phyloP scores from a whole-genome alignment of 1,284 basidiomycete species.

The Irpex sp. region DNA sequence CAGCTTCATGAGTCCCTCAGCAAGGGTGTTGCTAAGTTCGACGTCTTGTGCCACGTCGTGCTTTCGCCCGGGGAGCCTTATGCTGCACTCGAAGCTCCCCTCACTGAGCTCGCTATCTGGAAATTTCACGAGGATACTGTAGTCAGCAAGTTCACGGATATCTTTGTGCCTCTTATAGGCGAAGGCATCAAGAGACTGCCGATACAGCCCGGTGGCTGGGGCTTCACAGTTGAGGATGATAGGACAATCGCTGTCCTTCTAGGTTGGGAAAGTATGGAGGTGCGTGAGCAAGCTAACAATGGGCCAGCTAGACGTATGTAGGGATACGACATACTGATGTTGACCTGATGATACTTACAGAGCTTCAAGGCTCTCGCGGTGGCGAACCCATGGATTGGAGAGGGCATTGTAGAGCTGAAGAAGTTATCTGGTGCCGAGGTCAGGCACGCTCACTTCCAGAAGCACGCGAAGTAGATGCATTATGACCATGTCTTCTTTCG shows the following conservation, averaged over 20 bases:
- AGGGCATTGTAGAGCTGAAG: conserved; percentile 1
- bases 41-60: not conserved
- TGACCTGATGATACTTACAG: not conserved
- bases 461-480: not conserved
- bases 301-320: no score
- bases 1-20: not conserved
- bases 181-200: not conserved
- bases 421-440: conserved; percentile 1
- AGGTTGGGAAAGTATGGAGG: not conserved
- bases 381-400: not conserved
- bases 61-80: not conserved
- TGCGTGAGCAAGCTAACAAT: not conserved
- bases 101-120: not conserved
- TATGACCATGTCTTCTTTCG: no score
- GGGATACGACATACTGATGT: no score
- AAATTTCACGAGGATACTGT: not conserved
- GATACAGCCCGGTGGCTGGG: not conserved
- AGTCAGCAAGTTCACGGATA: not conserved
- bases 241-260: not conserved
- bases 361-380: not conserved
- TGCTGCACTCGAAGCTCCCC: not conserved
- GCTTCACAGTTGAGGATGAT: not conserved
- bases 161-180: not conserved
- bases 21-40: not conserved
- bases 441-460: not conserved